Evolutionary conservation across 495 filamentous ascomycete species (phyloP).

Genomic region (Annulohypoxylon moriforme): DNA sequence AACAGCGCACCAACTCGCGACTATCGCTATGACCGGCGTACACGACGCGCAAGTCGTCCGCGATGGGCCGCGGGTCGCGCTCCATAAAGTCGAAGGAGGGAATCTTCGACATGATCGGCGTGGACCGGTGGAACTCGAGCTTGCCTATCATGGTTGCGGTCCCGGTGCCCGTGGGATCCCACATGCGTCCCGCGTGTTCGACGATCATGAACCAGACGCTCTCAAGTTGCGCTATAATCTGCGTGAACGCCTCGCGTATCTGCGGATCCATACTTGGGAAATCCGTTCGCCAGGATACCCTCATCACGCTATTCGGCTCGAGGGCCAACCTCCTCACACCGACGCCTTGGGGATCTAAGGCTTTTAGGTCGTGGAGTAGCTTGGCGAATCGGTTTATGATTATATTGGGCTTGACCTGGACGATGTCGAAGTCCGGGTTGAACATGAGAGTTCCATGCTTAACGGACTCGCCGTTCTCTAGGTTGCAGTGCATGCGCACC

Average conservation of each 20-base stretch:
- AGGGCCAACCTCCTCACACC: neutral
- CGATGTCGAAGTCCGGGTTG: neutral
- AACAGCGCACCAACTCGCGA: no score
- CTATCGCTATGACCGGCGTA: neutral
- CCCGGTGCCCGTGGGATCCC: neutral
- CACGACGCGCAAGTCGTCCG: neutral
- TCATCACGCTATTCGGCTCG: neutral
- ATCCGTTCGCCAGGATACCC: neutral
- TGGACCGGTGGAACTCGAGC: neutral
- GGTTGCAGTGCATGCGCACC: neutral
- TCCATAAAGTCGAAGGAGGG: neutral
- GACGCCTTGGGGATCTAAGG: neutral
- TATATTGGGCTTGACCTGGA: neutral
- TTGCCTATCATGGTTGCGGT: neutral
- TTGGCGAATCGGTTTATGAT: neutral
- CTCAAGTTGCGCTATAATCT: neutral
- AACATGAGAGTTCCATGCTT: neutral
- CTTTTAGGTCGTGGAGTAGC: neutral
- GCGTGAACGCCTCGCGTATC: neutral
- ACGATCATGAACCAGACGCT: neutral
- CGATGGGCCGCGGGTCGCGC: neutral
- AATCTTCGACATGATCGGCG: neutral
- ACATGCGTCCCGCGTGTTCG: neutral
- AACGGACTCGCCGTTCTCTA: neutral
- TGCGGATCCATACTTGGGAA: neutral